Evolutionary conservation across 345 rosid species (phyloP), one percentile per base, ranked within the genome.

Genomic region (Corchorus capsularis): DNA sequence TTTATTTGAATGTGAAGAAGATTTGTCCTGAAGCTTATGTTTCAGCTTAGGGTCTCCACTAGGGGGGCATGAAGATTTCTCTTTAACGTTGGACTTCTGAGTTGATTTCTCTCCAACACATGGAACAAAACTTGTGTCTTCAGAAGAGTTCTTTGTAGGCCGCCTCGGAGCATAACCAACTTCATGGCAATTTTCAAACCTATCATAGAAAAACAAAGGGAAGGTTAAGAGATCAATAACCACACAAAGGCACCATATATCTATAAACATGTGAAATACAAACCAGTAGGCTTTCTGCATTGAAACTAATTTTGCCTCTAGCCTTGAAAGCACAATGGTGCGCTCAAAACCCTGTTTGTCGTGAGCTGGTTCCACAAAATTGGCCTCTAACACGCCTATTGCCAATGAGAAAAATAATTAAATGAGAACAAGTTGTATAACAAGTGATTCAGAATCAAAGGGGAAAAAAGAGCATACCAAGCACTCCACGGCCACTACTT

Each of bases 271-370:
- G 66, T 63, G 27, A 27, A 15, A 8, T 47, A 76, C 76, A 35
- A 70, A 93, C 97, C 93, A 90, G 57, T 83, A 93, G 5, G 43
- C 55, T 82, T 86, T 90, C 72, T 93, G 98, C 69, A 79, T 74
- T 8, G 11, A 32, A 12, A 81, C 16, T 71, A 93, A 80, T 55
- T 84, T 83, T 5, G 80, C 75, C 84, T 91, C 90, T 0, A 93
- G 85, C 67, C 89, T 90, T 75, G 87, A 55, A 47, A 90, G 92
- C 64, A 80, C 86, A 12, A 74, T 71, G 6, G 94, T 92, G 34
- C 89, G 85, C 83, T 93, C 98, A 80, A 90, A 92, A n/a, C 90
- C 93, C 75, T 91, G 95, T 73, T 93, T 91, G 78, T 93, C 94
- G 49, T 90, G 98, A 71, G 98, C 92, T 64, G 94, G 98, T 81